Evolutionary conservation across 2,329 filamentous ascomycete genomes (phyloP).

Genomic region (Escovopsis weberi): DNA sequence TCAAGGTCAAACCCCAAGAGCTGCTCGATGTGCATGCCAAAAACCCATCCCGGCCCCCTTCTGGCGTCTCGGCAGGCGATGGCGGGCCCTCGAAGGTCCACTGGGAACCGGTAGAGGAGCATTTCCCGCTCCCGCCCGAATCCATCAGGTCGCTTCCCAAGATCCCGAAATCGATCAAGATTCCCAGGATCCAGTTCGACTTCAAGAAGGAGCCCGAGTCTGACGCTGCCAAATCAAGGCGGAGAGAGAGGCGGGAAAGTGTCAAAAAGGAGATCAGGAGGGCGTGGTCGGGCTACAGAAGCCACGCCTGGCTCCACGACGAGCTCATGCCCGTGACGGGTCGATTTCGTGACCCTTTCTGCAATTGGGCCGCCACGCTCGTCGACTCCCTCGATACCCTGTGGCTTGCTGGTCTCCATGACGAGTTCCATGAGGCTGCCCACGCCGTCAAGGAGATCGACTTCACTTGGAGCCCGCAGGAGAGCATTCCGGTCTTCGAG

Average conservation of each 20-base stretch:
- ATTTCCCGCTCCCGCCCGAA: slow-evolving; percentile 59
- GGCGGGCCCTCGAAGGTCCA: slow-evolving; percentile 28
- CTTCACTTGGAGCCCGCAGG: slow-evolving; percentile 55
- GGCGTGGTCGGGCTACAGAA: slow-evolving; percentile 71
- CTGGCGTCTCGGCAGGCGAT: slow-evolving; percentile 6
- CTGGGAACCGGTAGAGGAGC: slow-evolving; percentile 61
- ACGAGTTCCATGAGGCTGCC: slow-evolving; percentile 69
- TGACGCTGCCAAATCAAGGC: slow-evolving; percentile 36
- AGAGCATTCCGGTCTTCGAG: slow-evolving; percentile 79
- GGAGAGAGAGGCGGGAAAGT: slow-evolving; percentile 46
- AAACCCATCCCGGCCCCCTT: slow-evolving; percentile 13
- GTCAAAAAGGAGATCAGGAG: slow-evolving; percentile 64
- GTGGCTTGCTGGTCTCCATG: slow-evolving; percentile 70
- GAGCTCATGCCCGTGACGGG: slow-evolving; percentile 65
- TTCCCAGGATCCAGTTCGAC: slow-evolving; percentile 62
- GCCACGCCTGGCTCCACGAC: slow-evolving; percentile 72
- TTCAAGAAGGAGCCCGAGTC: slow-evolving; percentile 52
- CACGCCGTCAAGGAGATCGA: slow-evolving; percentile 59
- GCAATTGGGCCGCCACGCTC: slow-evolving; percentile 78
- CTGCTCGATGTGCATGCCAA: slow-evolving; percentile 4
- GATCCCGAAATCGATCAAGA: slow-evolving; percentile 49
- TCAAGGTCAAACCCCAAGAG: too few relatives aligned
- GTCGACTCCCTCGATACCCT: slow-evolving; percentile 73
- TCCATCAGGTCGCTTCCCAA: slow-evolving; percentile 59
- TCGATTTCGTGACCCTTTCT: slow-evolving; percentile 63